These are phyloP conservation scores for Cardiospermum halicacabum DNA, from an alignment of 345 rosid species.

Conservation along the genomic window DNA sequence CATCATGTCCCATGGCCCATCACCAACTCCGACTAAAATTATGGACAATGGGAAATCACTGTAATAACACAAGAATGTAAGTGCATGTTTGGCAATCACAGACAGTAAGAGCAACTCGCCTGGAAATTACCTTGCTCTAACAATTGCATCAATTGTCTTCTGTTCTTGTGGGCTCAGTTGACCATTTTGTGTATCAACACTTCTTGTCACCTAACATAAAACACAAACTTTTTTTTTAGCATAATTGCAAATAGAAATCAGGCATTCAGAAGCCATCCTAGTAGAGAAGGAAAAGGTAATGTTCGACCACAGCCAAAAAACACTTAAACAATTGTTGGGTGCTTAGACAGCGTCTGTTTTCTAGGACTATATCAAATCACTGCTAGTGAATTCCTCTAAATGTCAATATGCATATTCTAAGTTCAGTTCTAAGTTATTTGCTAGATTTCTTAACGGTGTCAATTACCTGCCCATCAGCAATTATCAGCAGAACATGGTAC, in stretches of 20 bases:
- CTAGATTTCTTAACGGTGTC: not conserved
- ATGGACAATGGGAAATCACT: conserved; percentile 84
- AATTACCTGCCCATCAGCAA: conserved; percentile 91
- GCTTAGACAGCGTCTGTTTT: no score
- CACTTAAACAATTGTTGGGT: no score
- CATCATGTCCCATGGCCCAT: conserved; percentile 97
- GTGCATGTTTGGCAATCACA: not conserved
- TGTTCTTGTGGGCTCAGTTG: conserved; percentile 78
- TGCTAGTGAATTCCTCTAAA: no score
- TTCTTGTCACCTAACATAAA: conserved; percentile 66
- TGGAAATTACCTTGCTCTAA: conserved; percentile 67
- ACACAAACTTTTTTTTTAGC: not conserved
- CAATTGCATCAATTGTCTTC: conserved; percentile 78
- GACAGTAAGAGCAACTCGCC: conserved; percentile 11
- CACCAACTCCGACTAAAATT: conserved; percentile 89
- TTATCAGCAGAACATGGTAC: conserved; percentile 84
- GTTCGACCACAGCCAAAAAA: not conserved
- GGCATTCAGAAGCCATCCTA: not conserved
- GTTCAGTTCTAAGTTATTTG: not conserved
- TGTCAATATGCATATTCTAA: no score
- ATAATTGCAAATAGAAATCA: not conserved
- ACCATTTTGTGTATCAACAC: conserved; percentile 56
- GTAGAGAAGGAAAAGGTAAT: not conserved
- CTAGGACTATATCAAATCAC: no score
- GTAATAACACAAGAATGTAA: conserved; percentile 21